These are phyloP conservation scores for Zymoseptoria ardabiliae DNA, from an alignment of 2,329 filamentous ascomycete genomes.

Conservation along the genomic window DNA sequence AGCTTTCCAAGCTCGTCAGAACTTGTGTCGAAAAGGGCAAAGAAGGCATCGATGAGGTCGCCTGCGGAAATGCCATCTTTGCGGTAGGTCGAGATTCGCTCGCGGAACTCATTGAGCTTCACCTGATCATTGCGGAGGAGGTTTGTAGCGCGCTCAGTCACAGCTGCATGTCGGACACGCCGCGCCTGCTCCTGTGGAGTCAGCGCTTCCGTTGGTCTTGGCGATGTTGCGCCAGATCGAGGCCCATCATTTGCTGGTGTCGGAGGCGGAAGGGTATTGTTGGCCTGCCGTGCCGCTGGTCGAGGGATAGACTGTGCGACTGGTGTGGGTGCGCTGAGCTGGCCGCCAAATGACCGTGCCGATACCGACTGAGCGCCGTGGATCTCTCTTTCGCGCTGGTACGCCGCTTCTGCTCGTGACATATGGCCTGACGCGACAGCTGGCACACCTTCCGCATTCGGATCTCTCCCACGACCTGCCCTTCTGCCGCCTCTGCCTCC, in stretches of 20 bases:
- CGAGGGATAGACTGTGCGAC: constrained; percentile 45
- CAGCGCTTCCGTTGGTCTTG: constrained; percentile 34
- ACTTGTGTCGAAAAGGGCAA: constrained; percentile 73
- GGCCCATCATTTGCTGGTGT: constrained; percentile 26
- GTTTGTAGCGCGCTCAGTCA: constrained; percentile 76
- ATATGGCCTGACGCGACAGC: constrained; percentile 71
- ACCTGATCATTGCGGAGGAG: constrained; percentile 68
- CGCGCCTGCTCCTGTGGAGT: constrained; percentile 75
- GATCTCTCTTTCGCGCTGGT: constrained; percentile 85
- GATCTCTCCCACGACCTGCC: constrained; percentile 66
- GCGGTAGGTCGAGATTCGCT: constrained; percentile 70
- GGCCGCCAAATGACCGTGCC: constrained; percentile 75
- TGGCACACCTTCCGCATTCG: constrained; percentile 74
- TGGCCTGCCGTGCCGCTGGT: constrained; percentile 26
- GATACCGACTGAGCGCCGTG: constrained; percentile 78
- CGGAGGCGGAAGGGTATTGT: constrained; percentile 2
- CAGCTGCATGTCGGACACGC: constrained; percentile 69
- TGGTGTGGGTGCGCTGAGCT: constrained; percentile 29
- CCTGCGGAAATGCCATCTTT: constrained; percentile 61
- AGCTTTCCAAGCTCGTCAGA: constrained; percentile 79
- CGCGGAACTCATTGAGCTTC: constrained; percentile 73
- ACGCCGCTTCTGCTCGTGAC: constrained; percentile 79
- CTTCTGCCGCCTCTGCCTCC: constrained; percentile 42
- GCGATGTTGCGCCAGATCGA: constrained; percentile 48
- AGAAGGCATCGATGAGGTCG: constrained; percentile 79